Evolutionary conservation across 2,329 filamentous ascomycete genomes (phyloP).

Genomic region (Colletotrichum tanaceti): DNA sequence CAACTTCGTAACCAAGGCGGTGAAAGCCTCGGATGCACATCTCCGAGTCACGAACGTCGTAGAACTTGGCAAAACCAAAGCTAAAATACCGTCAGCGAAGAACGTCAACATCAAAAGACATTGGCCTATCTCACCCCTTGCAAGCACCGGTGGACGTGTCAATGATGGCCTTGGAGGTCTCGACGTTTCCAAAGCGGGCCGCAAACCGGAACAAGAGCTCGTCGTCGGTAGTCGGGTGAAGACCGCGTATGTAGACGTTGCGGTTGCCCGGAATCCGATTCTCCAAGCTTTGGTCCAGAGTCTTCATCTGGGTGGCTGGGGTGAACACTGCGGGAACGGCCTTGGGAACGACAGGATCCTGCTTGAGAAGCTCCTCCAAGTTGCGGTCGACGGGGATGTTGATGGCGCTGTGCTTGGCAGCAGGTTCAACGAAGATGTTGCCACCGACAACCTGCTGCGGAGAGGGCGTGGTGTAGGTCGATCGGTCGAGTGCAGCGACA

Average conservation of each 20-base stretch:
- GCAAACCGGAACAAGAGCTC: slow-evolving; percentile 87
- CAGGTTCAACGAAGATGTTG: slow-evolving; percentile 53
- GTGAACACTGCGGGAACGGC: slow-evolving; percentile 92
- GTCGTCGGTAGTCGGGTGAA: slow-evolving; percentile 95
- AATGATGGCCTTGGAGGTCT: slow-evolving; percentile 98
- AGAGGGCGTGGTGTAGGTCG: slow-evolving; percentile 75
- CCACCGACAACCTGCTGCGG: slow-evolving; percentile 66
- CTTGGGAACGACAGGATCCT: slow-evolving; percentile 84
- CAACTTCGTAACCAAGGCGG: slow-evolving; percentile 94
- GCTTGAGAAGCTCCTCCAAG: slow-evolving; percentile 74
- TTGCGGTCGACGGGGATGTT: slow-evolving; percentile 58
- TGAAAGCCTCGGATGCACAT: slow-evolving; percentile 97
- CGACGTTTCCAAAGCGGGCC: slow-evolving; percentile 88
- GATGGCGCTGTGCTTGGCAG: slow-evolving; percentile 54
- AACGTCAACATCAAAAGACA: slow-evolving; percentile 8
- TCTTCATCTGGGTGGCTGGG: slow-evolving; percentile 86
- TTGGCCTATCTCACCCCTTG: slow-evolving; percentile 78
- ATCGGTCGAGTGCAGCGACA: slow-evolving; percentile 70
- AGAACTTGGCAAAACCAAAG: slow-evolving; percentile 98
- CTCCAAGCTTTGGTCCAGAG: slow-evolving; percentile 91
- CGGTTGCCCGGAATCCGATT: slow-evolving; percentile 92
- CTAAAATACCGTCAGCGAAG: slow-evolving; percentile 61
- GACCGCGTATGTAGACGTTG: slow-evolving; percentile 97
- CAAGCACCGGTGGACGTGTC: slow-evolving; percentile 92
- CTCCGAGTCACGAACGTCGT: slow-evolving; percentile 87